phyloP scores from a whole-genome alignment of 2,329 filamentous ascomycete genomes.

The Celoporthe dispersa region DNA sequence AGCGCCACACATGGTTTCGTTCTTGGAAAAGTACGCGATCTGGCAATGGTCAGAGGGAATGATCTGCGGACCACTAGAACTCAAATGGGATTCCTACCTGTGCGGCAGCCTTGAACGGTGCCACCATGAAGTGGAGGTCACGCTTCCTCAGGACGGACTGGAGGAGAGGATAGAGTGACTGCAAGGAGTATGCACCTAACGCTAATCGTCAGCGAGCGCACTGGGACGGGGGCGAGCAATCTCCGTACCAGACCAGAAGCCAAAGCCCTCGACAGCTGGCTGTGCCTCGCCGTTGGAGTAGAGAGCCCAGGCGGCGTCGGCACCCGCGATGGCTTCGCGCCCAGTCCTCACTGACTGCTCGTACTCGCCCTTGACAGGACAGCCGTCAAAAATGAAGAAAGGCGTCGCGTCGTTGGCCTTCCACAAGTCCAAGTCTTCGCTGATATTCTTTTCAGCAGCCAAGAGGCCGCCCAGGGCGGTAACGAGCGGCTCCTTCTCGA shows the following conservation, averaged over 20 bases:
- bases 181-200: constrained; percentile 70
- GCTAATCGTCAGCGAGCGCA: constrained; percentile 16
- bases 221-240: constrained; percentile 21
- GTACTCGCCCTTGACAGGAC: constrained; percentile 78
- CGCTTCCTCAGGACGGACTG: constrained; percentile 73
- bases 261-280: constrained; percentile 84
- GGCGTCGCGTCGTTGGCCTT: constrained; percentile 72
- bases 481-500: constrained; percentile 86
- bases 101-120: constrained; percentile 85
- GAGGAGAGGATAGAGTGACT: constrained; percentile 76
- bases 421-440: constrained; percentile 76
- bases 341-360: constrained; percentile 68
- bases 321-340: constrained; percentile 69
- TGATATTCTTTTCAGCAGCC: constrained; percentile 75
- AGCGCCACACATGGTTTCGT: constrained; percentile 68
- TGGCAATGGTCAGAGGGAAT: constrained; percentile 39
- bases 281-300: constrained; percentile 83
- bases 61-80: too few relatives aligned
- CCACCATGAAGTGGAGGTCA: constrained; percentile 75
- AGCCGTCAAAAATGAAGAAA: constrained; percentile 90
- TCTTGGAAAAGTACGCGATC: constrained; percentile 65
- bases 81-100: constrained; percentile 63
- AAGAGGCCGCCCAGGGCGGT: constrained; percentile 89
- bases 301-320: constrained; percentile 81
- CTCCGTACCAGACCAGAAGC: constrained; percentile 69